Evolutionary conservation across 768 basidiomycete species (phyloP), one percentile per base, ranked within the genome.

Genomic region (Termitomyces sp.): DNA sequence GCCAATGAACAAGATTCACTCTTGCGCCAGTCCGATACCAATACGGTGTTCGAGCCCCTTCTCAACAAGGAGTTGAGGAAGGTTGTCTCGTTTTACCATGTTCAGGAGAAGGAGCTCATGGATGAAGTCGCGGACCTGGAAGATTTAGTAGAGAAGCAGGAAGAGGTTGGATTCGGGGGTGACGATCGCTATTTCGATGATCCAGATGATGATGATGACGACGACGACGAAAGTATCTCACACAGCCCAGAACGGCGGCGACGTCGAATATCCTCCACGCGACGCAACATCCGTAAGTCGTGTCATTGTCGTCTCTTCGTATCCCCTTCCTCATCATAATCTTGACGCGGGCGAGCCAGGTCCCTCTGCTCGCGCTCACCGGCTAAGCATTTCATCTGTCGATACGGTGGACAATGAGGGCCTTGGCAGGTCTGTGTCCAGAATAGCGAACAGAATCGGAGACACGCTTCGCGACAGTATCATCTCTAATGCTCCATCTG

Each of bases 41-140:
- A 91, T 65, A 66, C 68, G 14, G 70, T 79, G 17, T 98, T 98
- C 68, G 68, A 79, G 9, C 84, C 88, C 0, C 76, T 94, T 0
- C 78, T 97, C 30, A 88, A 97, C 68, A 76, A 80, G 59, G 94
- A 99, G 65, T 76, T 95, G 30, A 76, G 77, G 65, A 97, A 94
- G 79, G 86, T 98, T 17, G 72, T 75, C 21, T 52, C 73, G 0
- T 98, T 98, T 69, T 98, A 98, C 69, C 79, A 80, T 46, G 64
- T 70, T 2, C 91, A 95, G 70, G 86, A 91, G 65, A 79, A 76
- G 44, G 89, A 94, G 48, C 72, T 97, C 1, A 62, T 80, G 5
- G 78, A 79, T 1, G 87, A 88, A 32, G 70, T 88, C 5, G 69
- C 71, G 0, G 78, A 80, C 23, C 66, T 91, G 54, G 84, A 88